Evolutionary conservation across 305 asterid species (phyloP), one percentile per base, ranked within the genome.

Genomic region (Fraxinus sp.): DNA sequence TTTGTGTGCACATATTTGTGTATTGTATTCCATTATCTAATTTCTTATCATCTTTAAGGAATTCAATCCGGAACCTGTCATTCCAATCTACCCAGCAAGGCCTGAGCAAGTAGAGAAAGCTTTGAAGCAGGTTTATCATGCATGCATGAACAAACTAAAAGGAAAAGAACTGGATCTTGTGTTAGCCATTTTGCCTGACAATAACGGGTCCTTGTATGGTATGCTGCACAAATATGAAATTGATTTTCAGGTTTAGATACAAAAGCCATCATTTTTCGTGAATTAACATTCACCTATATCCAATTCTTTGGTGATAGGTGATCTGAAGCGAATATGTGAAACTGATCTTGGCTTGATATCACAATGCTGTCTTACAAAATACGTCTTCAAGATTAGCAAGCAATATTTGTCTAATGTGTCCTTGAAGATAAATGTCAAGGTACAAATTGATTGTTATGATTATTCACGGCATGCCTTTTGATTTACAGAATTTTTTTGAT

Each of bases 401-500:
- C 99, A 97, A 82, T 97, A 97, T 49, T 85, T 97, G 94, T 98
- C 98, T n/a, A 97, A 97, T 74, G 99, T 97, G n/a, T 95, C 99
- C 81, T 90, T 97, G 86, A 97, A 97, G 87, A 97, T 97, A 49
- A 97, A 97, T 30, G 99, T 95, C 59, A 97, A 97, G 99, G 99
- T 92, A 6, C 7, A 78, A 78, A n/a, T 18, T 59, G 4, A 8
- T 75, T 33, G 28, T 71, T 9, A 20, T 1, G 0, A 59, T 24
- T 16, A 75, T 30, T 59, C 28, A 22, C 9, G 30, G 77, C 77
- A 18, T 26, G 14, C 4, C 35, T 52, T 36, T n/a, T 13, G 5
- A 10, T 79, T 80, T 26, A 33, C 30, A 26, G 26, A 26, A n/a
- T 9, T 16, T 70, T 24, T 64, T 64, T 59, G 32, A 8, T 5